A percentile compares a stretch with the other conserved stretches of the same genome.
Evolutionary conservation across 768 basidiomycete genomes (phyloP).

Genomic region (Hygrophorus pudorinus): DNA sequence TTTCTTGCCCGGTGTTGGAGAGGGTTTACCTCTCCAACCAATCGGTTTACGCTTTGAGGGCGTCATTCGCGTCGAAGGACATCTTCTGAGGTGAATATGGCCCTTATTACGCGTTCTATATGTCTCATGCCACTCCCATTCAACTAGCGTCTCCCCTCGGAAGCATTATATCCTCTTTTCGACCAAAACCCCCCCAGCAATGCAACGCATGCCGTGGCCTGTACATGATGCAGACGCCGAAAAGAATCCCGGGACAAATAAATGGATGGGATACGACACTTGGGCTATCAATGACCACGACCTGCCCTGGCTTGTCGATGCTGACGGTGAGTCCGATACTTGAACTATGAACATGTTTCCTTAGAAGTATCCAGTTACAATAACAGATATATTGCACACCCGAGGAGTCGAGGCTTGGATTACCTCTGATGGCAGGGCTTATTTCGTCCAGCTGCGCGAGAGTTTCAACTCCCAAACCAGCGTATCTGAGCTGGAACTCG

Average conservation of each 20-base stretch:
- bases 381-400: slow-evolving; percentile 53
- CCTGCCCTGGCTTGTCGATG: slow-evolving; percentile 65
- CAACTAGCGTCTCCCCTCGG: slow-evolving; percentile 61
- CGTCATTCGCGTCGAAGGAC: slow-evolving; percentile 70
- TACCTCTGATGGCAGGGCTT: slow-evolving; percentile 76
- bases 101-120: background rate
- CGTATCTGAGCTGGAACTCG: slow-evolving; percentile 7
- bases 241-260: slow-evolving; percentile 20
- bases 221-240: slow-evolving; percentile 30
- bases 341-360: background rate
- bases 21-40: slow-evolving; percentile 60
- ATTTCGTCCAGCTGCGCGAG: slow-evolving; percentile 61
- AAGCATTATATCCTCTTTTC: slow-evolving; percentile 63
- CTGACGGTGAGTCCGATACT: slow-evolving; percentile 42
- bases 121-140: background rate
- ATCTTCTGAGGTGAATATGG: slow-evolving; percentile 49
- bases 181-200: slow-evolving; percentile 59
- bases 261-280: slow-evolving; percentile 48
- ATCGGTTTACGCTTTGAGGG: slow-evolving; percentile 69
- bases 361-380: slow-evolving; percentile 36
- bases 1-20: slow-evolving; percentile 75
- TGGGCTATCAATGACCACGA: slow-evolving; percentile 61
- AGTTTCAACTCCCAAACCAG: slow-evolving; percentile 12
- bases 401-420: slow-evolving; percentile 73
- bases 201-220: slow-evolving; percentile 86